Evolutionary conservation across 257 asterid species (phyloP).

Genomic region (Nicotiana otophora): DNA sequence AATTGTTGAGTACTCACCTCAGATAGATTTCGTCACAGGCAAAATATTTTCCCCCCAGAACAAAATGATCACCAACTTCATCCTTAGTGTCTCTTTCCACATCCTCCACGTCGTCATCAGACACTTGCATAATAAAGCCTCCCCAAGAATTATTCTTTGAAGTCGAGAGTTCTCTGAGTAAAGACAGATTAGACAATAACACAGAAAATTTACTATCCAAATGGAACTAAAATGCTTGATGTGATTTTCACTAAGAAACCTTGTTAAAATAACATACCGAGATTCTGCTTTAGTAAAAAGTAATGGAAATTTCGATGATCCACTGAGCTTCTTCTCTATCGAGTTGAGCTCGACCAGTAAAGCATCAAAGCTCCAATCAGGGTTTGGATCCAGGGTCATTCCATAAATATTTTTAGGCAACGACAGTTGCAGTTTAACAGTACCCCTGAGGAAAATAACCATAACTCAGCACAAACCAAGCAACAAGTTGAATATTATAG

Average conservation of each 20-base stretch:
- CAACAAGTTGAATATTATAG: neutral
- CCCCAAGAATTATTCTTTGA: slow-evolving; percentile 22
- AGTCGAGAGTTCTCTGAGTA: slow-evolving; percentile 36
- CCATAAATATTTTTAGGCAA: slow-evolving; percentile 42
- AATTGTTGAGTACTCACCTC: slow-evolving; percentile 39
- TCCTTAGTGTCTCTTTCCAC: slow-evolving; percentile 1
- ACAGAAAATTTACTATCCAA: slow-evolving; percentile 4
- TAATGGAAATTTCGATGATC: slow-evolving; percentile 24
- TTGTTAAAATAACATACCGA: slow-evolving; percentile 30
- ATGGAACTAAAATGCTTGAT: neutral
- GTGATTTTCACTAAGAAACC: neutral
- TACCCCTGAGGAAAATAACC: slow-evolving; percentile 37
- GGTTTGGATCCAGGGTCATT: slow-evolving; percentile 64
- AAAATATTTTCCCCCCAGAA: slow-evolving; percentile 45
- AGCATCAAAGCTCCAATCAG: slow-evolving; percentile 75
- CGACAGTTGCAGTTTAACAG: slow-evolving; percentile 40
- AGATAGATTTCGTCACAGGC: slow-evolving; percentile 43
- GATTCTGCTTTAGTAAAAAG: slow-evolving; percentile 42
- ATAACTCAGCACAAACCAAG: neutral
- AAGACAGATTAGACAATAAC: neutral
- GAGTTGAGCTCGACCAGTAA: slow-evolving; percentile 55
- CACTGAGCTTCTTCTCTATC: slow-evolving; percentile 39
- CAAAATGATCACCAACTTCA: slow-evolving; percentile 14
- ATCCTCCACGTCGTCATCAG: slow-evolving; percentile 33
- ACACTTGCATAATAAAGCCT: slow-evolving; percentile 54